Percentiles rank a stretch among this genome's conserved stretches.
Conservation (phyloP, 129 eudicot species). For the Arctium lappa region DNA sequence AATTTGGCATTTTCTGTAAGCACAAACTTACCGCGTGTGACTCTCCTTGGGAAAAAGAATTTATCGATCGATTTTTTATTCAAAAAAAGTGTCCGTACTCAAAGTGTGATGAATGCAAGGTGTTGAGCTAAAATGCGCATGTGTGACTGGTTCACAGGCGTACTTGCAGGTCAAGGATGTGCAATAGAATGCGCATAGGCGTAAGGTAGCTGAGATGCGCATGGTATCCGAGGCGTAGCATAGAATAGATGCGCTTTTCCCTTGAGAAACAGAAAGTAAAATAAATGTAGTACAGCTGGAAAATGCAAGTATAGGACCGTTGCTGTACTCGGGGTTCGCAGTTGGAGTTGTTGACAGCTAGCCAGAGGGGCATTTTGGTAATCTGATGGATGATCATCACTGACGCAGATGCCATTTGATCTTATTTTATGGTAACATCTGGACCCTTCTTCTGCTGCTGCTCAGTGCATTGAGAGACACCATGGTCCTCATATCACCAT, state of each 20-base stretch:
- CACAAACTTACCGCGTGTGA: constrained; percentile 23
- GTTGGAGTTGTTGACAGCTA: constrained; percentile 27
- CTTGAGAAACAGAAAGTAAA: constrained; percentile 23
- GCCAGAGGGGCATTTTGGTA: constrained; percentile 17
- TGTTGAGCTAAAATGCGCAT: constrained; percentile 27
- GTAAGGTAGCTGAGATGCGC: constrained; percentile 7
- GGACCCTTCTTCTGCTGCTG: constrained; percentile 9
- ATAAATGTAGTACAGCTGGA: constrained; percentile 44
- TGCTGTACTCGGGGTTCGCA: constrained; percentile 37
- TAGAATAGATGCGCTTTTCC: constrained; percentile 5
- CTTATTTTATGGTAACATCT: constrained; percentile 4
- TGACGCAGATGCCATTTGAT: constrained; percentile 9
- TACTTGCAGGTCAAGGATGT: background rate
- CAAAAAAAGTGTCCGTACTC: background rate
- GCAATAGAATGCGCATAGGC: constrained; percentile 14
- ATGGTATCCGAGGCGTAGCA: background rate
- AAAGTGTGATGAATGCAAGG: constrained; percentile 14
- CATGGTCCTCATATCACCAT: background rate
- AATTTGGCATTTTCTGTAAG: constrained; percentile 36
- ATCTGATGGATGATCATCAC: background rate
- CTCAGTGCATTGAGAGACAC: background rate
- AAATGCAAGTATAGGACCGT: constrained; percentile 38
- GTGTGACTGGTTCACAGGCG: constrained; percentile 3
- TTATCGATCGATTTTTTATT: constrained; percentile 12
- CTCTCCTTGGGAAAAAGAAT: background rate